Conservation (phyloP, 2,329 filamentous ascomycete genomes). For the Thelonectria blattea region DNA sequence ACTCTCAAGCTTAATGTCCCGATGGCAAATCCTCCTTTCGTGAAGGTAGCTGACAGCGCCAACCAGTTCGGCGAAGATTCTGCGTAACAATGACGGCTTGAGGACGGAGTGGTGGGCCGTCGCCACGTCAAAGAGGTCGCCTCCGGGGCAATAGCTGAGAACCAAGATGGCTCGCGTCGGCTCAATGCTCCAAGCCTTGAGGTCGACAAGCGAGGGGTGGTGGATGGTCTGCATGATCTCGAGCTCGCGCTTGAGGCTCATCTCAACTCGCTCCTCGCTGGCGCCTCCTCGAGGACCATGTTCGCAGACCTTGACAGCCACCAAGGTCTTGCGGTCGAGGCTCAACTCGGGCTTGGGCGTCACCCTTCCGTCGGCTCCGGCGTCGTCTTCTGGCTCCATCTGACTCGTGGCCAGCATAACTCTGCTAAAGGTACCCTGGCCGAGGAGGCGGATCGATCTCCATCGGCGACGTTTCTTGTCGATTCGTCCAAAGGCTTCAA, state of each 20-base stretch:
- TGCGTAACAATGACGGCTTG: conserved; percentile 71
- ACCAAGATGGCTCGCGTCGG: conserved; percentile 83
- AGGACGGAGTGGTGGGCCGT: conserved; percentile 73
- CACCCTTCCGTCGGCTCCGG: conserved; percentile 43
- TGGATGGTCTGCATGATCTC: conserved; percentile 89
- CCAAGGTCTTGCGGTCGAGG: conserved; percentile 75
- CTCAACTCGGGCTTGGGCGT: conserved; percentile 40
- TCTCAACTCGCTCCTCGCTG: conserved; percentile 90
- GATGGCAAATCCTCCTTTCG: conserved; percentile 84
- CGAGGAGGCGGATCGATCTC: conserved; percentile 79
- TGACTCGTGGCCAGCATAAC: conserved; percentile 91
- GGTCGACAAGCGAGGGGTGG: conserved; percentile 87
- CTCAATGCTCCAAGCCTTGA: conserved; percentile 91
- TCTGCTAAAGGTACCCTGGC: conserved; percentile 94
- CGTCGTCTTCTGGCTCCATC: conserved; percentile 57
- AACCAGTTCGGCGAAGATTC: conserved; percentile 90
- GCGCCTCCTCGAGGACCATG: conserved; percentile 93
- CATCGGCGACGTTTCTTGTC: conserved; percentile 77
- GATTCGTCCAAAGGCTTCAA: conserved; percentile 70
- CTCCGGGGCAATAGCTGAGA: conserved; percentile 89
- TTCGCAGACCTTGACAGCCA: conserved; percentile 94
- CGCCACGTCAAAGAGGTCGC: conserved; percentile 93
- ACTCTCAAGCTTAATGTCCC: conserved; percentile 98
- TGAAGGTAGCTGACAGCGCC: conserved; percentile 88
- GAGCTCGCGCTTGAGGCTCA: conserved; percentile 91